Base-by-base conservation (phyloP, 768 basidiomycete genomes). In the Wakefieldia striispora region DNA sequence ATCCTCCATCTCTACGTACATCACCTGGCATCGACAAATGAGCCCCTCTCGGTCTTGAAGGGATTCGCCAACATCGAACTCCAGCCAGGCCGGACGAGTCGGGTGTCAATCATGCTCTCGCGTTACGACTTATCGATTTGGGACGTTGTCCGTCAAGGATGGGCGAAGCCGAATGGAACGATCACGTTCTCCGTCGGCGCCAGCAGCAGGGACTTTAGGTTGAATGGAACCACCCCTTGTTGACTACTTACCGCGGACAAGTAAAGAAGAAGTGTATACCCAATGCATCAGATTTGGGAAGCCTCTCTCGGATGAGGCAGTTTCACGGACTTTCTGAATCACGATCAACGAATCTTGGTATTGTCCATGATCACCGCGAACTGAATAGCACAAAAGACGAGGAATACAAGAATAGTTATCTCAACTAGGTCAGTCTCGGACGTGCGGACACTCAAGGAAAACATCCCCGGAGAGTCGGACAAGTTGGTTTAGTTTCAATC, bases 1-100 rank as follows among this genome's bases (percentile, higher is more conserved):
- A 81, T 84, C 40, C 81, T 88, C 10, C 89, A 91, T 71, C 66
- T 91, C 16, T 92, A 91, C 68, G 24, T 91, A 21, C 79, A 86
- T 64, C 80, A 83, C 71, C 85, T 85, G 0, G 46, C 70, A 0
- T 78, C 76, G 0, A 73, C 84, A 3, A 76, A 75, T 31, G 86
- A 90, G 60, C 89, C 89, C 3, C 88, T 88, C 0, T 81, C 80
- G 3, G 61, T 91, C 27, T 72, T 88, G 27, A 81, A 77, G 53
- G 88, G 88, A 3, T 91, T 91, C 71, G 78, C 77, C 13, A 72
- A 86, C 59, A 68, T 83, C 26, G 71, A 74, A 8, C 55, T 87
- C 1, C 43, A 58, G 3, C 74, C 81, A 1, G 79, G 79, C 2
- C 64, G 82, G 60, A 74, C 62, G 21, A 64, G 64, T 50, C 64